Percentiles rank a stretch among this genome's conserved stretches.
Conservation (phyloP, 768 basidiomycete species). For the Scleroderma citrinum region DNA sequence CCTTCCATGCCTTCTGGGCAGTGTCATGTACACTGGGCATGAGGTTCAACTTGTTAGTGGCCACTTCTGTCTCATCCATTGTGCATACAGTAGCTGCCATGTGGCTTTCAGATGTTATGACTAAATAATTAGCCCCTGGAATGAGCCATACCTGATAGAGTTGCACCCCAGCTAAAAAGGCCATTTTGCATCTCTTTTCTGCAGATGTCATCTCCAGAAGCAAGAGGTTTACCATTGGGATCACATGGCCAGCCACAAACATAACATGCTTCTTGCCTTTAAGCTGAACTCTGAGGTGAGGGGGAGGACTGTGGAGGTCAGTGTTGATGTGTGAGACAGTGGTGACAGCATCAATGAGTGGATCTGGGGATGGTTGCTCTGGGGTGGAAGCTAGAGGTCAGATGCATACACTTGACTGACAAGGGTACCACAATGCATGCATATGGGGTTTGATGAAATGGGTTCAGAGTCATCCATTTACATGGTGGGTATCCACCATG, state of each 20-base stretch:
- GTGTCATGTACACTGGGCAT: neutral
- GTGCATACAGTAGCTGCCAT: slow-evolving; percentile 9
- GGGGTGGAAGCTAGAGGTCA: too few relatives aligned
- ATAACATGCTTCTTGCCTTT: slow-evolving; percentile 11
- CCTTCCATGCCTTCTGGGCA: slow-evolving; percentile 1
- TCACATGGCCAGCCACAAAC: slow-evolving; percentile 23
- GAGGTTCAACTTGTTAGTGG: slow-evolving; percentile 12
- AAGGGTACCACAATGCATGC: too few relatives aligned
- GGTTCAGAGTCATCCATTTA: too few relatives aligned
- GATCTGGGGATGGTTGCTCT: too few relatives aligned
- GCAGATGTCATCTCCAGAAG: neutral
- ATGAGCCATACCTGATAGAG: slow-evolving; percentile 10
- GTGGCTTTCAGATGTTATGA: slow-evolving; percentile 16
- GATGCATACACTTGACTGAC: too few relatives aligned
- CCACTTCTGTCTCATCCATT: slow-evolving; percentile 12
- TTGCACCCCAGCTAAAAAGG: slow-evolving; percentile 20
- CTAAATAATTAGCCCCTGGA: neutral
- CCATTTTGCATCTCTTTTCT: slow-evolving; percentile 20
- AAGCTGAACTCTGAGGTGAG: slow-evolving; percentile 3
- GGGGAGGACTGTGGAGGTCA: slow-evolving; percentile 6
- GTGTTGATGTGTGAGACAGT: too few relatives aligned
- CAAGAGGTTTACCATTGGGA: slow-evolving; percentile 10
- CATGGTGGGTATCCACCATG: too few relatives aligned
- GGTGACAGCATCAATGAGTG: too few relatives aligned
- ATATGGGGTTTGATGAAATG: too few relatives aligned